Evolutionary conservation across 2,329 filamentous ascomycete species (phyloP).

Genomic region (Apiospora saccharicola): DNA sequence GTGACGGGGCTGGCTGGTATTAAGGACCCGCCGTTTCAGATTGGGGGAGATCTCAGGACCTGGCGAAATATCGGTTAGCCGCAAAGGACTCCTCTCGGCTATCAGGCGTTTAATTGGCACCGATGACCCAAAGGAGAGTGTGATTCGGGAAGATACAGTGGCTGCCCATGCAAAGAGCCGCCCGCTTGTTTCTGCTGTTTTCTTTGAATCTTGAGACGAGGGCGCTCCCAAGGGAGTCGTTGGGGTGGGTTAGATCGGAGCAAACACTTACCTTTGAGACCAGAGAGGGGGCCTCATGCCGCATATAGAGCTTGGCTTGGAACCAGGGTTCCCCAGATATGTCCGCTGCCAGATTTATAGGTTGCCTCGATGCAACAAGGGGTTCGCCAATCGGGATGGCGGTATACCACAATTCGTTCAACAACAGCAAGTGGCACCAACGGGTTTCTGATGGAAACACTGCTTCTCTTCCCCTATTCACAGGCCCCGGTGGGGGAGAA

Average conservation of each 20-base stretch:
- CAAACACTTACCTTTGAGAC: background rate
- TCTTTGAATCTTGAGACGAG: background rate
- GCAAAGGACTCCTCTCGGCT: slow-evolving; percentile 5
- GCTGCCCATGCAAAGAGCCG: slow-evolving; percentile 9
- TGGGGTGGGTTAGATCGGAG: background rate
- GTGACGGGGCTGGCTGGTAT: background rate
- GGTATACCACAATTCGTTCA: background rate
- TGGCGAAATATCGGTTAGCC: background rate
- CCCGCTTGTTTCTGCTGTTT: background rate
- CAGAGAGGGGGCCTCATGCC: background rate
- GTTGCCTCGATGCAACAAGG: slow-evolving; percentile 1
- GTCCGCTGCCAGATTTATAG: slow-evolving; percentile 10
- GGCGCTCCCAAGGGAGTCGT: background rate
- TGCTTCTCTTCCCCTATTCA: background rate
- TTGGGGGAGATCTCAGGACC: slow-evolving; percentile 7
- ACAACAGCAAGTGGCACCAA: slow-evolving; percentile 17
- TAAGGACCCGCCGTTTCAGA: background rate
- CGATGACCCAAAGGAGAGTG: background rate
- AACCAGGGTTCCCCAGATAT: slow-evolving; percentile 14
- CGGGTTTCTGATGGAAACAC: slow-evolving; percentile 23
- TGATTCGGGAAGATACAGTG: slow-evolving; percentile 10
- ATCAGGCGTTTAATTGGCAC: slow-evolving; percentile 4
- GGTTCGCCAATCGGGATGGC: slow-evolving; percentile 3
- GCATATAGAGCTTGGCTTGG: background rate
- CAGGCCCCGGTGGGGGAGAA: background rate